Evolutionary conservation across 139 green algal species (phyloP), one percentile per base, ranked within the genome.

Genomic region (Ostreobium quekettii): DNA sequence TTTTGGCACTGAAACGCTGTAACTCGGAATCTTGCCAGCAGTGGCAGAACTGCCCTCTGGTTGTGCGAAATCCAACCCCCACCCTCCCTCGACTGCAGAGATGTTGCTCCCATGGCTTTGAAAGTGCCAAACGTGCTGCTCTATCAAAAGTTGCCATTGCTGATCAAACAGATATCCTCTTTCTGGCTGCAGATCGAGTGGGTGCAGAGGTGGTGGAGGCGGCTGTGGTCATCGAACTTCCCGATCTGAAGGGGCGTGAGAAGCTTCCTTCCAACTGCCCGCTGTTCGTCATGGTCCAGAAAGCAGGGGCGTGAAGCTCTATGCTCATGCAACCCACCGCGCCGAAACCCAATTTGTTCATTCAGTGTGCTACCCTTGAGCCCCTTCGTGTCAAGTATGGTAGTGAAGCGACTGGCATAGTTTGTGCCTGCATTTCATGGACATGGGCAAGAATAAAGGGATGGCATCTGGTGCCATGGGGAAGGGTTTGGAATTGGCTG

Each of bases 181-280:
- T 63, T 63, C 33, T 48, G 22, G 8, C 47, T 65, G 60, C 76
- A 89, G 86, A 86, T 58, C 81, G 85, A 71, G 88, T 87, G 1
- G 83, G 80, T 1, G 92, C 82, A 1, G 67, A 81, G 28, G 84
- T 95, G 37, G 78, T 95, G 36, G 90, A 95, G 71, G 81, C 81
- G 3, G 90, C 83, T 0, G 88, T 79, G 64, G 78, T 98, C 37
- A 92, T 98, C 46, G 88, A 96, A 78, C 75, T 98, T 48, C 89
- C 90, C 26, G 85, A 89, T 35, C 78, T 97, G 3, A 80, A 90
- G 7, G 91, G 91, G 0, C 72, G 89, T 5, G 66, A 78, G 6
- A 95, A 93, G 75, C 76, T 97, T 31, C 49, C 47, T 2, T 78
- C 64, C 11, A 78, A 78, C 2, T n/a, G n/a, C n/a, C 63, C 76